Evolutionary conservation across 2,329 filamentous ascomycete genomes (phyloP).

Genomic region (Achaetomium macrosporum): DNA sequence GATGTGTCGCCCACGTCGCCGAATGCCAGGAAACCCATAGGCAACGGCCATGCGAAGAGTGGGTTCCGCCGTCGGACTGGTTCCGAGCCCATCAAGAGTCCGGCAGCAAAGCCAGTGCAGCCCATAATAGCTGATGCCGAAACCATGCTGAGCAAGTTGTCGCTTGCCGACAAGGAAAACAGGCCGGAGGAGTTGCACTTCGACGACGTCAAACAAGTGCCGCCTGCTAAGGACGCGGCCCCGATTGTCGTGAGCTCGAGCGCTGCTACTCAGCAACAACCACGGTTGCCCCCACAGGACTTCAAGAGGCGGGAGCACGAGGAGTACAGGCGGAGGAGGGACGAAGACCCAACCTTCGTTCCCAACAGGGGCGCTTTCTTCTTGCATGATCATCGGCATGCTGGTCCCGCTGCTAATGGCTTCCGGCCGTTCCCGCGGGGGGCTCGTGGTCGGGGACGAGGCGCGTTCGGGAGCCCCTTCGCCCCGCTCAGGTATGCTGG

Average conservation of each 20-base stretch:
- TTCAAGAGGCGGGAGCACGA: slow-evolving; percentile 79
- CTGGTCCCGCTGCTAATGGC: slow-evolving; percentile 69
- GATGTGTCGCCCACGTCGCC: slow-evolving; percentile 48
- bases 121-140: slow-evolving; percentile 48
- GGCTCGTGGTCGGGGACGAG: slow-evolving; percentile 54
- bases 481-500: slow-evolving; percentile 59
- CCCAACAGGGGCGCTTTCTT: slow-evolving; percentile 94
- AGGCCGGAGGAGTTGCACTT: slow-evolving; percentile 43
- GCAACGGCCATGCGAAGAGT: slow-evolving; percentile 37
- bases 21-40: slow-evolving; percentile 35
- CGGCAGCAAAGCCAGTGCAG: slow-evolving; percentile 33
- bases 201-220: slow-evolving; percentile 36
- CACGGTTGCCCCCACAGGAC: slow-evolving; percentile 57
- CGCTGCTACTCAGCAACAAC: slow-evolving; percentile 35
- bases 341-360: slow-evolving; percentile 87
- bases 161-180: slow-evolving; percentile 38
- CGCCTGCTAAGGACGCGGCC: slow-evolving; percentile 38
- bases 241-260: slow-evolving; percentile 52
- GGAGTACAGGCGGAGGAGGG: slow-evolving; percentile 80
- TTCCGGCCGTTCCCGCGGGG: slow-evolving; percentile 67
- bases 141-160: slow-evolving; percentile 52
- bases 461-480: slow-evolving; percentile 51
- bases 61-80: slow-evolving; percentile 22
- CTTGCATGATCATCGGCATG: slow-evolving; percentile 87
- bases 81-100: slow-evolving; percentile 24